Conservation (phyloP, 2,329 filamentous ascomycete species). For the Aspergillus proliferans region DNA sequence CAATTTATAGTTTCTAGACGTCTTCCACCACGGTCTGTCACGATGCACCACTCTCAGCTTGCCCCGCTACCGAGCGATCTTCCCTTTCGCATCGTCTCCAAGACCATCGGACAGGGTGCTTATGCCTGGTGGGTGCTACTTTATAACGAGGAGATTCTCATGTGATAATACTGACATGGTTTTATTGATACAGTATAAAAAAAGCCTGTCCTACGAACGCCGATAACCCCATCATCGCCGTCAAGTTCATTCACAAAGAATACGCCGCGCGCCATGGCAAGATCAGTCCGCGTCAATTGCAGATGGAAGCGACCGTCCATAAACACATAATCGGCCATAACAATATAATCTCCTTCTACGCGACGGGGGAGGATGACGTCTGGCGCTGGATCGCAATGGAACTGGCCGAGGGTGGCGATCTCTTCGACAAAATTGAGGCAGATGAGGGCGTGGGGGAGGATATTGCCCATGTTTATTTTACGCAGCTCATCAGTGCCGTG, state of each 20-base stretch:
- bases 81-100: constrained; percentile 90
- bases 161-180: no score
- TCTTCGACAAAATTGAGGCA: constrained; percentile 99
- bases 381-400: constrained; percentile 99
- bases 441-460: constrained; percentile 92
- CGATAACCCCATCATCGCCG: constrained; percentile 75
- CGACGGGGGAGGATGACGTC: constrained; percentile 71
- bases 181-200: constrained; percentile 61
- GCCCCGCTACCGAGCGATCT: constrained; percentile 77
- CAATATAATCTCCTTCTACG: constrained; percentile 91
- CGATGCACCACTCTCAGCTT: constrained; percentile 71
- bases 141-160: no score
- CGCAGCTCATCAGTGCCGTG: constrained; percentile 82
- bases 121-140: constrained; percentile 72
- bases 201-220: constrained; percentile 74
- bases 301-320: constrained; percentile 87
- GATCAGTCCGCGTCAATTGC: constrained; percentile 80
- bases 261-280: constrained; percentile 86
- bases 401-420: constrained; percentile 84
- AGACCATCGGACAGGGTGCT: constrained; percentile 91
- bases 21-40: constrained; percentile 13
- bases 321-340: constrained; percentile 80
- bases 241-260: constrained; percentile 98
- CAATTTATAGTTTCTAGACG: background rate
- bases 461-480: constrained; percentile 94